Conservation (phyloP, 352 stramenopile genomes). For the Phytophthora ramorum region DNA sequence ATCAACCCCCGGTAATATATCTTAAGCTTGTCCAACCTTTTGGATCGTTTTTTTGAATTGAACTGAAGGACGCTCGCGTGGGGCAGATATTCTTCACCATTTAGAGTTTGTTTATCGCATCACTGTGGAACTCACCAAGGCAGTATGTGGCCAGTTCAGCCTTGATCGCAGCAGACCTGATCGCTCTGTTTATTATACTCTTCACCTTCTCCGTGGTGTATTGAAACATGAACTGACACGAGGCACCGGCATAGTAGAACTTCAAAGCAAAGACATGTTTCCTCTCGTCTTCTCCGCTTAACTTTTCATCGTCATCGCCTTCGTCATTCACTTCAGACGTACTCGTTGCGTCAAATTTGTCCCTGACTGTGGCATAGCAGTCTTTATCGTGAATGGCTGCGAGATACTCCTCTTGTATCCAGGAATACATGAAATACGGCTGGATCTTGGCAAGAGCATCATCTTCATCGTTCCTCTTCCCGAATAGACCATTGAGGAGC, state of each 20-base stretch:
- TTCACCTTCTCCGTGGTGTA: conserved; percentile 16
- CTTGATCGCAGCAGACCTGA: conserved; percentile 1
- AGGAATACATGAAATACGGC: conserved; percentile 16
- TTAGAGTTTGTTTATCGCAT: background rate
- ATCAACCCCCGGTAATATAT: background rate
- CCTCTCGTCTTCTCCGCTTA: conserved; percentile 8
- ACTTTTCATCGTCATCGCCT: conserved; percentile 4
- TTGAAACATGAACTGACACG: conserved; percentile 37
- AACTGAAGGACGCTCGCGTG: conserved; percentile 12
- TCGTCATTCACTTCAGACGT: conserved; percentile 13
- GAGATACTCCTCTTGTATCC: conserved; percentile 20
- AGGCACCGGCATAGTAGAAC: conserved; percentile 37
- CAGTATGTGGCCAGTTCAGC: background rate
- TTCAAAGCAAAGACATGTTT: conserved; percentile 21
- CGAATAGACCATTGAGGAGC: background rate
- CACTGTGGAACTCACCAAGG: background rate
- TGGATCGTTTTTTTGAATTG: conserved; percentile 17
- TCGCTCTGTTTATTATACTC: background rate
- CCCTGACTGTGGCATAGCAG: conserved; percentile 13
- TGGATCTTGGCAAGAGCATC: conserved; percentile 1
- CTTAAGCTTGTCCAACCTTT: conserved; percentile 3
- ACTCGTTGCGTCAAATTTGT: conserved; percentile 16
- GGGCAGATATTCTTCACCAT: conserved; percentile 5
- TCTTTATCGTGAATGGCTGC: conserved; percentile 3
- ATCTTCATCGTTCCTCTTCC: conserved; percentile 10